Evolutionary conservation across 2,329 filamentous ascomycete species (phyloP).

Genomic region (Aureobasidium sp.): DNA sequence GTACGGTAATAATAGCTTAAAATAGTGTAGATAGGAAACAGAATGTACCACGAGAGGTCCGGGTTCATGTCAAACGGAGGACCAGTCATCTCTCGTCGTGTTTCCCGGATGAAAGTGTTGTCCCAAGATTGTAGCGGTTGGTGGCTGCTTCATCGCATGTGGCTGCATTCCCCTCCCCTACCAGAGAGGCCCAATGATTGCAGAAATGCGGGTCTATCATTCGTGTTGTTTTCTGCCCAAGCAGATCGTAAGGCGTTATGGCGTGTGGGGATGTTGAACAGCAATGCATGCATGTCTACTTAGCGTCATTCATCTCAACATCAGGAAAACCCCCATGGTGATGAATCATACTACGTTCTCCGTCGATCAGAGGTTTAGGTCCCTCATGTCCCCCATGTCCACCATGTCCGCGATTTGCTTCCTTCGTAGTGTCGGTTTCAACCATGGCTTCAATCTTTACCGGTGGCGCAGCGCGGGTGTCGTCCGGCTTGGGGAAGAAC

Average conservation of each 20-base stretch:
- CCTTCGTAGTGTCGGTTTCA: neutral
- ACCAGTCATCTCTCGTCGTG: neutral
- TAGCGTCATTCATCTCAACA: constrained; percentile 9
- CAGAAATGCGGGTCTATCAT: neutral
- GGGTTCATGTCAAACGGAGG: neutral
- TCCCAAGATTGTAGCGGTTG: neutral
- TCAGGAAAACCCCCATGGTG: neutral
- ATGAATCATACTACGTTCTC: constrained; percentile 1
- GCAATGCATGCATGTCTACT: neutral
- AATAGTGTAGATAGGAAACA: neutral
- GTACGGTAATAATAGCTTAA: neutral
- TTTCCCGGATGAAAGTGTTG: neutral
- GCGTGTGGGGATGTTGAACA: neutral
- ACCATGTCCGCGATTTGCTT: neutral
- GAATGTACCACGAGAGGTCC: neutral
- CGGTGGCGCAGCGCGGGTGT: neutral
- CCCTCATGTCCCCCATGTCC: neutral
- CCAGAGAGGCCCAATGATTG: neutral
- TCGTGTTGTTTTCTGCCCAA: neutral
- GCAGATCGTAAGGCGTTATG: neutral
- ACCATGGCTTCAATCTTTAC: constrained; percentile 12
- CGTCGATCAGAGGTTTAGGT: neutral
- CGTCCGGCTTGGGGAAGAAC: constrained; percentile 16
- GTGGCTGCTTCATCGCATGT: neutral
- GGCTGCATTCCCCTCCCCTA: neutral